These are phyloP conservation scores for Melanopsichium pennsylvanicum DNA, from an alignment of 1,284 basidiomycete species.

Conservation along the genomic window DNA sequence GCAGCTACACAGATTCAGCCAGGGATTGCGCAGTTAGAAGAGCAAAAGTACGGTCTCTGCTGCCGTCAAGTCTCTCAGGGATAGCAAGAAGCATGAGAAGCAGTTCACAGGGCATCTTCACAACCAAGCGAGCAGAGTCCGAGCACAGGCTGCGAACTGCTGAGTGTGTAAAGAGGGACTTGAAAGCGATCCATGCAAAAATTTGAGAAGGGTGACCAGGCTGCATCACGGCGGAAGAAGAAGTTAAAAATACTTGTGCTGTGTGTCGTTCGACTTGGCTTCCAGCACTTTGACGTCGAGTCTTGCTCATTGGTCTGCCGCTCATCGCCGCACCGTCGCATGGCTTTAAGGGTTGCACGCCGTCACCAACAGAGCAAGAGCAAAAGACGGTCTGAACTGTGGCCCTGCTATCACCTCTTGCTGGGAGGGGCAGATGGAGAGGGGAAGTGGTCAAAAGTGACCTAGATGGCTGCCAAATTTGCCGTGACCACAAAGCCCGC, in stretches of 20 bases:
- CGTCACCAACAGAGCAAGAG: background rate
- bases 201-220: background rate
- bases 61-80: background rate
- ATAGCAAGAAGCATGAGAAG: too few species aligned
- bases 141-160: too few species aligned
- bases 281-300: constrained; percentile 1
- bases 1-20: constrained; percentile 1
- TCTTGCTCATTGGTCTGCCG: constrained; percentile 1
- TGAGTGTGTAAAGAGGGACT: too few species aligned
- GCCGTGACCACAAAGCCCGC: constrained; percentile 2
- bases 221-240: too few species aligned
- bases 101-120: too few species aligned
- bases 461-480: background rate
- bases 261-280: constrained; percentile 16
- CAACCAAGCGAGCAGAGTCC: too few species aligned
- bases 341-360: too few species aligned
- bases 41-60: background rate
- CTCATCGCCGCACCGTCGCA: constrained; percentile 6
- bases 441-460: background rate
- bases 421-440: background rate
- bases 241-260: background rate
- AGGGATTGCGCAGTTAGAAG: too few species aligned
- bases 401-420: too few species aligned
- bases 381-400: too few species aligned
- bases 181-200: too few species aligned